phyloP scores from a whole-genome alignment of 305 asterid genomes.

The Solanum hybrid region DNA sequence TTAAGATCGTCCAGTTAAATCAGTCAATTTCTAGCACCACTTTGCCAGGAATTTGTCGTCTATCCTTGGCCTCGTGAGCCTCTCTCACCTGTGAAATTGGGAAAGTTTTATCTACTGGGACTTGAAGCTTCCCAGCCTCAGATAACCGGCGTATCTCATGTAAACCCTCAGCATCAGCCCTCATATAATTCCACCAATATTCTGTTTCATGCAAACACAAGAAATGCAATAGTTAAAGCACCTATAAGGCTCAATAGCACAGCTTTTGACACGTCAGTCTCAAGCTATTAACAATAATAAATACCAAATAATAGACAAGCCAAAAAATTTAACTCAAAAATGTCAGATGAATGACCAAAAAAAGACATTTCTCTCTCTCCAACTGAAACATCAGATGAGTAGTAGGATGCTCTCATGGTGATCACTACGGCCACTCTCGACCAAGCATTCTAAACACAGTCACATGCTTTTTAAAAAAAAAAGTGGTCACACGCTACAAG shows the following conservation, averaged over 20 bases:
- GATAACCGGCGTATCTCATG: conserved; percentile 62
- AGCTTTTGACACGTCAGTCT: neutral
- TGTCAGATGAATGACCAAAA: neutral
- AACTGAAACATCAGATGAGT: neutral
- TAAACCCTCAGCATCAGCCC: conserved; percentile 85
- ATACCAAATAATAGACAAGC: neutral
- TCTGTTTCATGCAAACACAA: conserved; percentile 33
- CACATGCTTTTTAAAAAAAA: neutral
- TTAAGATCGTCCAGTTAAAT: neutral
- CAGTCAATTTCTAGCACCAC: conserved; percentile 70
- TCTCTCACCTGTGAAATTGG: conserved; percentile 59
- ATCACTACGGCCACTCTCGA: neutral
- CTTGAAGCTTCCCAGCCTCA: conserved; percentile 57
- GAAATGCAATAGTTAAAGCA: neutral
- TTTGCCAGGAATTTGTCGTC: conserved; percentile 61
- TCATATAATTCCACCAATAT: conserved; percentile 90
- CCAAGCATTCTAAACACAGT: neutral
- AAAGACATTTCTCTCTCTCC: neutral
- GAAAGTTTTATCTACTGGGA: conserved; percentile 72
- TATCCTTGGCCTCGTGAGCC: conserved; percentile 83
- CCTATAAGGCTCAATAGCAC: neutral
- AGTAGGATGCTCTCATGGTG: neutral
- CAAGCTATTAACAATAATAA: neutral
- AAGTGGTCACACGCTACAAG: neutral
- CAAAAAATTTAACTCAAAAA: neutral